Percentiles rank a stretch among this genome's conserved stretches.
Conservation (phyloP, 192 early-diverging fungal genomes). For the Linnemannia zychae region DNA sequence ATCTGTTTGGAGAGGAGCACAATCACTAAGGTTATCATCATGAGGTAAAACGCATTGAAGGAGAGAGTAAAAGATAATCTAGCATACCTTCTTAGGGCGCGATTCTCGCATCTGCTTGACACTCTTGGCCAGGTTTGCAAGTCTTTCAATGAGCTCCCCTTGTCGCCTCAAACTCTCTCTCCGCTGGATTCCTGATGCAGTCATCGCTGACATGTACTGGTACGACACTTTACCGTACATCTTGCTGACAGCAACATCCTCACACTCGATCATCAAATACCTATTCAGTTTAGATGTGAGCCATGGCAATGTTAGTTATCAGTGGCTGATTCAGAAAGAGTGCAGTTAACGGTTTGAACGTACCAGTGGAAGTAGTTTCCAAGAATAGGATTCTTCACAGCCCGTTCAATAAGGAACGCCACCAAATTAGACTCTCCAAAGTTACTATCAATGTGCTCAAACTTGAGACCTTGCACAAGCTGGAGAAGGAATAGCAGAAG, state of each 20-base stretch:
- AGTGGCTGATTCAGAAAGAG: no score
- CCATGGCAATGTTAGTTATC: not conserved
- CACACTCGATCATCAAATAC: slow-evolving; percentile 97
- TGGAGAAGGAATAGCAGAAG: slow-evolving; percentile 94
- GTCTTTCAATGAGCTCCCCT: slow-evolving; percentile 82
- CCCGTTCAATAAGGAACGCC: slow-evolving; percentile 91
- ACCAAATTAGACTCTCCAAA: slow-evolving; percentile 77
- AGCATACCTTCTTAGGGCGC: slow-evolving; percentile 90
- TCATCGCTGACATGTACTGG: slow-evolving; percentile 83
- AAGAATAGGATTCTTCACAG: slow-evolving; percentile 84
- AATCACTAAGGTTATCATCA: not conserved
- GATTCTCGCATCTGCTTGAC: slow-evolving; percentile 85
- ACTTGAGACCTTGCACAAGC: slow-evolving; percentile 97
- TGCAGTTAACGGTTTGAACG: not conserved
- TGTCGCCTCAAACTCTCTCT: slow-evolving; percentile 86
- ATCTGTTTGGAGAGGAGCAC: slow-evolving; percentile 63
- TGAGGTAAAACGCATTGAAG: not conserved
- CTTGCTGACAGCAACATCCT: slow-evolving; percentile 85
- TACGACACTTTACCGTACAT: slow-evolving; percentile 91
- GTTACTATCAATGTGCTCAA: slow-evolving; percentile 81
- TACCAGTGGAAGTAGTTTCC: slow-evolving; percentile 97
- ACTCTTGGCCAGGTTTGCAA: slow-evolving; percentile 82
- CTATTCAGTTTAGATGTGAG: slow-evolving; percentile 42
- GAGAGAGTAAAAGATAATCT: not conserved
- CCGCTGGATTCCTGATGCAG: slow-evolving; percentile 65